Conservation (phyloP, 2,329 filamentous ascomycete species). For the Esteya vermicola region DNA sequence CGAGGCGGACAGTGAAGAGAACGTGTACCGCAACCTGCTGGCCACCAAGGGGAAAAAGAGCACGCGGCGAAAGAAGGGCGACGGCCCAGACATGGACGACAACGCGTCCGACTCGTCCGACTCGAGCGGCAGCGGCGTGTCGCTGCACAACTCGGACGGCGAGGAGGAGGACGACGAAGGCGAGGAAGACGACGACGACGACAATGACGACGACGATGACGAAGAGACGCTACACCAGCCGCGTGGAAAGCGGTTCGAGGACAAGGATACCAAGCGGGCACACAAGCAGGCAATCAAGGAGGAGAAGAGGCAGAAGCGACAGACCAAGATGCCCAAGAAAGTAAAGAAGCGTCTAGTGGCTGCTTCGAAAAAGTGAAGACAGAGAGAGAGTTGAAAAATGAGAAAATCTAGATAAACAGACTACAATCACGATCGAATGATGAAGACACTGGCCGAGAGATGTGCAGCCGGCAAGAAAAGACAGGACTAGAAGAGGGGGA, state of each 20-base stretch:
- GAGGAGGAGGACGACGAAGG: conserved; percentile 21
- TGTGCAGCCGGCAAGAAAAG: neutral
- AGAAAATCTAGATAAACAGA: neutral
- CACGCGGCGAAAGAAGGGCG: conserved; percentile 18
- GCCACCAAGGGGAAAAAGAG: conserved; percentile 30
- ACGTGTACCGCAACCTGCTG: conserved; percentile 66
- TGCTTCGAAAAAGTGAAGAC: conserved; percentile 36
- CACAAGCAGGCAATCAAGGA: conserved; percentile 92
- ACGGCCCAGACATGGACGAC: neutral
- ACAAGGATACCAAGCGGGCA: conserved; percentile 70
- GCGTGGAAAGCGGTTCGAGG: conserved; percentile 15
- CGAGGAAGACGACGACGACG: conserved; percentile 18
- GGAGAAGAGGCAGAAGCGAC: conserved; percentile 83
- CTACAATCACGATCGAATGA: conserved; percentile 8
- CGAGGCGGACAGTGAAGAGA: conserved; percentile 35
- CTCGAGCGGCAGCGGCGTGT: conserved; percentile 33
- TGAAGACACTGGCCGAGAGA: conserved; percentile 7
- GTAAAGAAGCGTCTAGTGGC: conserved; percentile 79
- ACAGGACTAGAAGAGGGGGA: neutral
- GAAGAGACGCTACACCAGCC: conserved; percentile 9
- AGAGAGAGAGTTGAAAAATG: neutral
- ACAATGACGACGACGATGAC: conserved; percentile 10
- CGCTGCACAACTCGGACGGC: conserved; percentile 21
- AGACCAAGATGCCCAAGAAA: conserved; percentile 93
- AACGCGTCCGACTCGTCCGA: conserved; percentile 18